Evolutionary conservation across 768 basidiomycete genomes (phyloP), one percentile per base, ranked within the genome.

Genomic region (Lactarius hatsudake): DNA sequence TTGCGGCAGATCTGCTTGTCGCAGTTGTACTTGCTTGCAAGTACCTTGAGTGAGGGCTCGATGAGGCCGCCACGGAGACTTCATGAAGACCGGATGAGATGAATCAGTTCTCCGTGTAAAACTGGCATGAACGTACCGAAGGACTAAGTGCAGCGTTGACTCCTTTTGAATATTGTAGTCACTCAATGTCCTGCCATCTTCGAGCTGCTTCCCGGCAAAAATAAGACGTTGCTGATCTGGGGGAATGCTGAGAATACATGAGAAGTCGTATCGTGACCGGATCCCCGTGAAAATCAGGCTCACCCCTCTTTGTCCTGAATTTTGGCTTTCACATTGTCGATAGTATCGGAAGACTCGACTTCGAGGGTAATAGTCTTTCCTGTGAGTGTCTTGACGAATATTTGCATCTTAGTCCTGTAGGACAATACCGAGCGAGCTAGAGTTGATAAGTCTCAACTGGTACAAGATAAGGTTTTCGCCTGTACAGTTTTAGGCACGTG

Each of bases 1-100:
- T 98, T 98, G 80, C 97, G 94, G 87, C 97, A 98, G 75, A 98
- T 98, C 78, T 96, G 93, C 86, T 96, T 96, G 81, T 97, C 94
- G 79, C 95, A 98, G 83, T 98, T 98, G 88, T 95, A 97, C 80
- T 96, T 96, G 78, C 90, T 85, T 66, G 97, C 97, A 68, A 98
- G 87, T 51, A 94, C 94, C 82, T 98, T 98, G 76, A 99, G 83
- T 71, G 97, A 98, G 69, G 97, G 97, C 82, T 99, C 97, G 72
- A 99, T 98, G 83, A 99, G 94, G 61, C 97, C 97, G 69, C 97
- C 96, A 79, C 94, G 91, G 73, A 96, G 93, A 83, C 91, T 91
- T 71, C n/a, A 30, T 20, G 57, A 64, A 9, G 38, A 20, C n/a
- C 57, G 56, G 55, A 64, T 64, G 34, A 62, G 69, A 73, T 36